Evolutionary conservation across 2,329 filamentous ascomycete genomes (phyloP).

Genomic region (Sporothrix variecibatus): DNA sequence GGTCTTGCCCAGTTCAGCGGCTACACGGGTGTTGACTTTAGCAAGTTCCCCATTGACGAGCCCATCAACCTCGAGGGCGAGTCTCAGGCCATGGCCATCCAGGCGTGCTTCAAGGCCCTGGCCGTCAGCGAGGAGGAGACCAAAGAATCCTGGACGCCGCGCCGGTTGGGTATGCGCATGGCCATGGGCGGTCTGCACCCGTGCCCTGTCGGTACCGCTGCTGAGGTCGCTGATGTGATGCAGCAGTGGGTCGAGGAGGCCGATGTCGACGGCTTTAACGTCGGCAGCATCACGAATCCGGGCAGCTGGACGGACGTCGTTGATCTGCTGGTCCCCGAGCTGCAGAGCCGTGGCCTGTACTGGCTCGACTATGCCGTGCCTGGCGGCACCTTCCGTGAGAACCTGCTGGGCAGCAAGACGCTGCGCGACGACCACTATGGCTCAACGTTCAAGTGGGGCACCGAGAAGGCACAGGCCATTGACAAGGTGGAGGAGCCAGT

Average conservation of each 20-base stretch:
- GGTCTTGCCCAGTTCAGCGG: constrained; percentile 34
- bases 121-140: constrained; percentile 7
- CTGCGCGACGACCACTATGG: constrained; percentile 22
- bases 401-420: constrained; percentile 6
- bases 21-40: constrained; percentile 34
- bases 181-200: constrained; percentile 32
- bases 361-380: constrained; percentile 21
- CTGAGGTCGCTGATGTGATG: constrained; percentile 66
- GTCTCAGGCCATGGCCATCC: constrained; percentile 21
- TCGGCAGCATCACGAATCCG: constrained; percentile 52
- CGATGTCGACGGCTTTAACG: constrained; percentile 74
- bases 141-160: constrained; percentile 29
- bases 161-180: constrained; percentile 30
- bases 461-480: constrained; percentile 6
- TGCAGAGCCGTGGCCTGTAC: constrained; percentile 52
- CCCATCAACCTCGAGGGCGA: constrained; percentile 26
- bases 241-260: constrained; percentile 68
- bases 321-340: constrained; percentile 63
- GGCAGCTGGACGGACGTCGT: constrained; percentile 66
- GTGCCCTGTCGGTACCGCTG: constrained; percentile 60
- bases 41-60: constrained; percentile 33
- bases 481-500: constrained; percentile 3
- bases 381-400: constrained; percentile 20
- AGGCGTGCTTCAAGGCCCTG: constrained; percentile 23
- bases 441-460: constrained; percentile 17